Evolutionary conservation across 1,284 basidiomycete species (phyloP).

Genomic region (Xerocomus minutiporus): DNA sequence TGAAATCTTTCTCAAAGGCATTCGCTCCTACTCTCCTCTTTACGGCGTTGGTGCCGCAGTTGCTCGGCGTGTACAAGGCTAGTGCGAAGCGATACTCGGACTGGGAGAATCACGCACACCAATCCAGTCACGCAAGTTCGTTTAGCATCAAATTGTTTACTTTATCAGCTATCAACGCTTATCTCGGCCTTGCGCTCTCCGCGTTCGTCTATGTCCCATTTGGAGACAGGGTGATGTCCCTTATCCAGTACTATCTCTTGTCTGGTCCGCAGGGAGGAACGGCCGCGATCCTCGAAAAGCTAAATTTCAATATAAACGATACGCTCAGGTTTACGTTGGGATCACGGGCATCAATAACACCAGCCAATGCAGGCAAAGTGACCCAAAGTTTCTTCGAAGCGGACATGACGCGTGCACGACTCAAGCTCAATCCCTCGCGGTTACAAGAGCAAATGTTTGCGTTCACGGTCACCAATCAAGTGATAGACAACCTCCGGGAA

Average conservation of each 20-base stretch:
- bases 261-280: constrained; percentile 18
- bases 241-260: constrained; percentile 46
- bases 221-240: constrained; percentile 75
- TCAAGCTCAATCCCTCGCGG: constrained; percentile 63
- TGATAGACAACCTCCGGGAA: constrained; percentile 78
- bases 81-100: constrained; percentile 70
- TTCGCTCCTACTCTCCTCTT: constrained; percentile 86
- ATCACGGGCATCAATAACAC: constrained; percentile 13
- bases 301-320: constrained; percentile 25
- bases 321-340: constrained; percentile 21
- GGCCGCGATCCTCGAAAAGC: constrained; percentile 17
- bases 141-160: constrained; percentile 92
- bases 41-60: constrained; percentile 74
- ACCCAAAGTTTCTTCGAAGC: constrained; percentile 45
- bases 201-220: constrained; percentile 93
- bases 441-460: constrained; percentile 94
- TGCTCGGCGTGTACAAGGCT: constrained; percentile 74
- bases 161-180: constrained; percentile 84
- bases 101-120: constrained; percentile 90
- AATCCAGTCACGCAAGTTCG: constrained; percentile 71
- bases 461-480: constrained; percentile 90
- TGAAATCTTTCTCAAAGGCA: constrained; percentile 40
- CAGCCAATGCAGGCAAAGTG: constrained; percentile 7
- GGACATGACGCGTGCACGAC: constrained; percentile 44
- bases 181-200: constrained; percentile 78